These are phyloP conservation scores for Coccinonectria pachysandricola DNA, from an alignment of 2,329 filamentous ascomycete species.

Conservation along the genomic window DNA sequence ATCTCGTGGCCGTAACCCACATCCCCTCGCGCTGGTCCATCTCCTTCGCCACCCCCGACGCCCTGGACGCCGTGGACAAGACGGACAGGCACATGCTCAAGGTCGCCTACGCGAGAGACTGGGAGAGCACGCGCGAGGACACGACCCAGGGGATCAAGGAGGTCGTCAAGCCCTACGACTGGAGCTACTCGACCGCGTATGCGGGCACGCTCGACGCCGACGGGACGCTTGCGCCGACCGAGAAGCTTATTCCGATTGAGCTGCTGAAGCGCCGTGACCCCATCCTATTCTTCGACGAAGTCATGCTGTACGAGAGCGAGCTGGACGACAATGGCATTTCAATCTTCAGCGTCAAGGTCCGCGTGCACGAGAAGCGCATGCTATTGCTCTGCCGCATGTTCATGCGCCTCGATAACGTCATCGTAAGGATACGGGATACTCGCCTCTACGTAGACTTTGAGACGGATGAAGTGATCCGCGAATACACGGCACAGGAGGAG, in stretches of 20 bases:
- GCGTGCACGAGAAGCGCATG: slow-evolving; percentile 84
- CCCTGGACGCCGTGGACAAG: slow-evolving; percentile 87
- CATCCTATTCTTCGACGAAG: slow-evolving; percentile 93
- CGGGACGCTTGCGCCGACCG: slow-evolving; percentile 20
- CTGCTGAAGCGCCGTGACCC: slow-evolving; percentile 82
- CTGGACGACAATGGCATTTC: slow-evolving; percentile 95
- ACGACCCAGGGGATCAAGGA: slow-evolving; percentile 83
- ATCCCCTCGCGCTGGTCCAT: slow-evolving; percentile 65
- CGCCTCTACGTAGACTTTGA: slow-evolving; percentile 85
- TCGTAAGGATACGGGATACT: slow-evolving; percentile 82
- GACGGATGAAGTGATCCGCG: slow-evolving; percentile 67
- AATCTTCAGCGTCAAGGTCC: slow-evolving; percentile 77
- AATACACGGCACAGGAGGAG: slow-evolving; percentile 84
- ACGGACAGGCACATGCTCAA: slow-evolving; percentile 84
- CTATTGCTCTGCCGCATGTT: slow-evolving; percentile 80
- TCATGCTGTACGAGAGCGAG: slow-evolving; percentile 94
- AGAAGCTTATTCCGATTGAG: slow-evolving; percentile 63
- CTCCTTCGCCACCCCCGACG: slow-evolving; percentile 75
- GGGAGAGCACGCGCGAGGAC: slow-evolving; percentile 59
- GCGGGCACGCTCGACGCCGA: slow-evolving; percentile 50
- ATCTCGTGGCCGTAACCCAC: slow-evolving; percentile 68
- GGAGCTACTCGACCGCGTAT: slow-evolving; percentile 92
- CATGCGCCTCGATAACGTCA: slow-evolving; percentile 83
- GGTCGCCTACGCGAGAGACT: slow-evolving; percentile 85
- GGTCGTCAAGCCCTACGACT: slow-evolving; percentile 92